Conservation (phyloP, 192 early-diverging fungal genomes). For the Coemansia sp. region DNA sequence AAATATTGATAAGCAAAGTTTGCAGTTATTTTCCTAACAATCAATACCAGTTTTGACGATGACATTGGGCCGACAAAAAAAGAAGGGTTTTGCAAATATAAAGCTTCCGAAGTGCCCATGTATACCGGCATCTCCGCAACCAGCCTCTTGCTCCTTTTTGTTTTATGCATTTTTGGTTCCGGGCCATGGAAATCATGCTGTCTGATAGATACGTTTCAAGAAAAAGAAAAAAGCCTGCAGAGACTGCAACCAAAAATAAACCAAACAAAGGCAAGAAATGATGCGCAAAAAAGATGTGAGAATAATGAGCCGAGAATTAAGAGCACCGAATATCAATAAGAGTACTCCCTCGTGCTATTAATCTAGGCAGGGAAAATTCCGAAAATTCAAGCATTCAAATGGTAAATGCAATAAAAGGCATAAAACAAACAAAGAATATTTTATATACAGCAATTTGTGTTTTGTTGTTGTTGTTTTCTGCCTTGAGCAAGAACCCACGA, state of each 20-base stretch:
- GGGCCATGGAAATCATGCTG: background rate
- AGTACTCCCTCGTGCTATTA: background rate
- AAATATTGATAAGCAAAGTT: background rate
- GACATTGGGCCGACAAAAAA: background rate
- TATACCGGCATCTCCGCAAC: constrained; percentile 7
- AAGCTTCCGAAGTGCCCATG: background rate
- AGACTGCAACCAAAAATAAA: background rate
- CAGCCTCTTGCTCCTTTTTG: background rate
- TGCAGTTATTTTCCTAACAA: background rate
- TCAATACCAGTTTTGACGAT: no score
- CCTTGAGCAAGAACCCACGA: background rate
- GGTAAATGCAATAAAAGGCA: background rate
- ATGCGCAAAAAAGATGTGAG: background rate
- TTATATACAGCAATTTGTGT: background rate
- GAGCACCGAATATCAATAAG: background rate
- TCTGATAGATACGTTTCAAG: constrained; percentile 1
- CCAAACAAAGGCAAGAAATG: background rate
- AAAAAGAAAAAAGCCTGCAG: background rate
- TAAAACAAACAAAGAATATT: background rate
- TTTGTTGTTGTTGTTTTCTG: background rate
- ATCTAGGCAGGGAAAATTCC: background rate
- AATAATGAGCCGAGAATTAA: constrained; percentile 1
- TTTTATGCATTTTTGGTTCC: background rate
- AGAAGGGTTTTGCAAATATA: background rate
- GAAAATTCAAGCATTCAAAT: background rate